Percentiles rank a stretch among this genome's conserved stretches.
phyloP scores from a whole-genome alignment of 169 alveolate genomes.

The Plasmodium fragile region DNA sequence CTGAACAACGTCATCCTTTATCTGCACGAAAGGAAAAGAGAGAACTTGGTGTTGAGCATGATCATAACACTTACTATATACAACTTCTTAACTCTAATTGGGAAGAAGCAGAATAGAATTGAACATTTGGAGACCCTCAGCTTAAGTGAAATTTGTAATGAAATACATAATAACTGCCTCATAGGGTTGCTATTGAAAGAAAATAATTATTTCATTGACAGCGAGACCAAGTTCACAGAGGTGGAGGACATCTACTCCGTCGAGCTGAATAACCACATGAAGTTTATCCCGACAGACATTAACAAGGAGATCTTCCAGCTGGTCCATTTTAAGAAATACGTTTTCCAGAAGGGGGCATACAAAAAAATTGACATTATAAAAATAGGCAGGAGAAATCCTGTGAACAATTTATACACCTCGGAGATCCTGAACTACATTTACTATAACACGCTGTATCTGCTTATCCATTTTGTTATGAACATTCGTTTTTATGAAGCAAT shows the following conservation, averaged over 20 bases:
- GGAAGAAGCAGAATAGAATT: neutral
- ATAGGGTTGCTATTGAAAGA: slow-evolving; percentile 38
- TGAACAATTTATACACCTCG: slow-evolving; percentile 54
- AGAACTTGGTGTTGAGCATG: slow-evolving; percentile 34
- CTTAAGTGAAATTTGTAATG: slow-evolving; percentile 9
- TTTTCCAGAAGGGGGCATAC: slow-evolving; percentile 52
- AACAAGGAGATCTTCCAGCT: slow-evolving; percentile 44
- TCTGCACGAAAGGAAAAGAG: slow-evolving; percentile 66
- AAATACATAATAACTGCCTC: slow-evolving; percentile 15
- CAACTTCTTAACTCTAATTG: slow-evolving; percentile 18
- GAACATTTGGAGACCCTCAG: slow-evolving; percentile 27
- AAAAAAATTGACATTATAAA: slow-evolving; percentile 57
- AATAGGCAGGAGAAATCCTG: slow-evolving; percentile 19
- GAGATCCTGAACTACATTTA: slow-evolving; percentile 59
- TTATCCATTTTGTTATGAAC: slow-evolving; percentile 33
- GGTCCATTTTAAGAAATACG: slow-evolving; percentile 43
- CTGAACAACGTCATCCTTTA: slow-evolving; percentile 39
- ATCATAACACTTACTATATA: slow-evolving; percentile 58
- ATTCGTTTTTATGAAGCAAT: slow-evolving; percentile 36
- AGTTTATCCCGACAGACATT: slow-evolving; percentile 31
- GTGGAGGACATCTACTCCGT: slow-evolving; percentile 18
- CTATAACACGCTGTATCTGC: slow-evolving; percentile 41
- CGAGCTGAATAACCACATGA: slow-evolving; percentile 63
- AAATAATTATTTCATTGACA: slow-evolving; percentile 60
- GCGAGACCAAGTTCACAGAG: neutral